phyloP scores from a whole-genome alignment of 1,284 basidiomycete species.

The Fomitopsis palustris region DNA sequence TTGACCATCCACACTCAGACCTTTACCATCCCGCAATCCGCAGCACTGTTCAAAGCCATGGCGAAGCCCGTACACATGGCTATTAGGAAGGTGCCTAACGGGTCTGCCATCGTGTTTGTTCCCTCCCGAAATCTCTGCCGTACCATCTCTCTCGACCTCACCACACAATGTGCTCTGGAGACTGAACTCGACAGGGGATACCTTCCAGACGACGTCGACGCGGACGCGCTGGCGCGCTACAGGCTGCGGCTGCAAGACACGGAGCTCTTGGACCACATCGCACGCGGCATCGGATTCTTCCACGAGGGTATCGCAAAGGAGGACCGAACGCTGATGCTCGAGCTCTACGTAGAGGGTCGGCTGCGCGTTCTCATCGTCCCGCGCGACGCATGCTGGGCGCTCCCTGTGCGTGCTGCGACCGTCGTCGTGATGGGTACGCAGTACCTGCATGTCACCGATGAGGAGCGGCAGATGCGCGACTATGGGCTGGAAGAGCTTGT shows the following conservation, averaged over 20 bases:
- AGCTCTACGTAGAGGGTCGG: conserved; percentile 80
- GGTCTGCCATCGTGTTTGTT: conserved; percentile 82
- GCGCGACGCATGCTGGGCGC: conserved; percentile 81
- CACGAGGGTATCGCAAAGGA: conserved; percentile 67
- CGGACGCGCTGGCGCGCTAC: conserved; percentile 61
- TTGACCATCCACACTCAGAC: conserved; percentile 69
- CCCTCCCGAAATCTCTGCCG: conserved; percentile 83
- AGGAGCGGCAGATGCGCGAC: conserved; percentile 71
- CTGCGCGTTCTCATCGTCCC: conserved; percentile 84
- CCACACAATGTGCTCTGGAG: conserved; percentile 84
- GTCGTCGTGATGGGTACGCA: conserved; percentile 95
- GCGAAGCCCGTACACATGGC: conserved; percentile 84
- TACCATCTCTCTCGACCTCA: conserved; percentile 78
- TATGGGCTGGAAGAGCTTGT: conserved; percentile 83
- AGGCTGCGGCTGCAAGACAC: conserved; percentile 62
- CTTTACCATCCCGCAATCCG: conserved; percentile 86
- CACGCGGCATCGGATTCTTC: conserved; percentile 90
- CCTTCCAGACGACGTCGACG: conserved; percentile 50
- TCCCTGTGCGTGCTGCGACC: conserved; percentile 76
- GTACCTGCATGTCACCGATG: conserved; percentile 56
- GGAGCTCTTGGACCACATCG: conserved; percentile 70
- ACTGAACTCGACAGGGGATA: conserved; percentile 72
- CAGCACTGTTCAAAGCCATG: conserved; percentile 89
- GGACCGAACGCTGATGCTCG: conserved; percentile 79
- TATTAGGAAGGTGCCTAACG: conserved; percentile 43